Base-by-base conservation (phyloP, 192 early-diverging fungal genomes). In the Phycomyces blakesleeanus region DNA sequence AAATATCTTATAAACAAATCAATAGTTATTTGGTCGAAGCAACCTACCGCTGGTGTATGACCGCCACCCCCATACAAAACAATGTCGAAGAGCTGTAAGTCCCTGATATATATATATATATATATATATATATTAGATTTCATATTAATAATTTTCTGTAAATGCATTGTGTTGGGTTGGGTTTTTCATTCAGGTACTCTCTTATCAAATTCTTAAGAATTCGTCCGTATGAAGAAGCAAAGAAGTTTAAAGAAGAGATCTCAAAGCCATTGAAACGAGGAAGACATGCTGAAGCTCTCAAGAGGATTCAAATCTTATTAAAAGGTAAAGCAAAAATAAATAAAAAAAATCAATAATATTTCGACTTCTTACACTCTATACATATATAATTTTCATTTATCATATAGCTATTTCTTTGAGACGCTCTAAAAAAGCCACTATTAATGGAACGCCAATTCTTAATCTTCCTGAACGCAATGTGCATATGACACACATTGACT, bases 361-460 rank as follows among this genome's bases (percentile, higher is more conserved):
- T 41, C 40, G 14, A 10, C 14, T 14, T 41, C 14, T 10, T 41
- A 10, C 8, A 41, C 14, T 41, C 44, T 52, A 52, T 11, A 57
- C 27, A 6, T 15, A 8, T 57, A 10, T n/a, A 12, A 18, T 18
- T 14, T 57, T 15, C 9, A 15, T 26, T 16, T n/a, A 14, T 57
- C 14, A 5, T 12, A 3, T 39, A 63, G 68, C 68, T 0, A 42
- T 87, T 11, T 74, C 76, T 57, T 64, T 94, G 16, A 79, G 91
- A 11, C 80, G 91, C 15, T 86, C 79, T 1, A 94, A 94, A 63
- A 78, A 61, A 6, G 67, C 73, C 12, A 66, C 26, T 20, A 61
- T 91, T 1, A 85, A 90, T 53, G 88, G 84, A 18, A 82, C 76
- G 37, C 87, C 88, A 18, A 81, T 92, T 53, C 62, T 93, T 0